Evolutionary conservation across 2,329 filamentous ascomycete genomes (phyloP), one percentile per base, ranked within the genome.

Genomic region (Diplodia intermedia): DNA sequence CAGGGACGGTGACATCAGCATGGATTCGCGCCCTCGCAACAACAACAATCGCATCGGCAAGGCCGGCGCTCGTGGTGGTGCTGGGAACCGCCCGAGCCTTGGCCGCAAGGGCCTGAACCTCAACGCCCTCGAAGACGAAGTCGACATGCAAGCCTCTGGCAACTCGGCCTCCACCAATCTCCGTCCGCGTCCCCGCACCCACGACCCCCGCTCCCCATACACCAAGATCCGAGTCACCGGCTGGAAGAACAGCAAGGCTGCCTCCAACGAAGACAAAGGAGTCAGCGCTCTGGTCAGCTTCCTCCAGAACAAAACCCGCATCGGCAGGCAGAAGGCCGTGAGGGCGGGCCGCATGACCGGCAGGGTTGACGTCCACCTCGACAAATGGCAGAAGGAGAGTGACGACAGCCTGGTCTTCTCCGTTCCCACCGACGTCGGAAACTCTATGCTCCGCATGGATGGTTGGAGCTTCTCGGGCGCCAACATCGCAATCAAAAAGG

Each of bases 1-100:
- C 74, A 83, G 82, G 73, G 88, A 90, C 80, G 88, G 88, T 40
- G 88, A 90, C 75, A 75, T 89, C 69, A 80, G 83, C 54, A 90
- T 89, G 87, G 86, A 84, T 73, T 77, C 77, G 62, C 75, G 79
- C 43, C 74, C 80, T 38, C 76, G 74, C 65, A 74, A 72, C 23
- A 72, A 75, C 62, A 72, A 71, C 55, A 63, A 63, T 29, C 71
- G 73, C 40, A 72, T 76, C 63, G 71, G 73, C 63, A 76, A 77
- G 67, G 68, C 68, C 36, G 9, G 36, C 11, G 7, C 36, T 38
- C 70, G 72, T 68, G 40, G 49, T 31, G 60, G 65, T 49, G 65
- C 33, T 47, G 49, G 65, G 4, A 31, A 52, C 31, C 23, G 38
- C 40, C 12, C 54, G 26, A 43, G 47, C 52, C 53, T 57, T 47